A percentile compares a stretch with the other conserved stretches of the same genome.
Evolutionary conservation across 2,329 filamentous ascomycete species (phyloP).

Genomic region (Hypoxylon sp.): DNA sequence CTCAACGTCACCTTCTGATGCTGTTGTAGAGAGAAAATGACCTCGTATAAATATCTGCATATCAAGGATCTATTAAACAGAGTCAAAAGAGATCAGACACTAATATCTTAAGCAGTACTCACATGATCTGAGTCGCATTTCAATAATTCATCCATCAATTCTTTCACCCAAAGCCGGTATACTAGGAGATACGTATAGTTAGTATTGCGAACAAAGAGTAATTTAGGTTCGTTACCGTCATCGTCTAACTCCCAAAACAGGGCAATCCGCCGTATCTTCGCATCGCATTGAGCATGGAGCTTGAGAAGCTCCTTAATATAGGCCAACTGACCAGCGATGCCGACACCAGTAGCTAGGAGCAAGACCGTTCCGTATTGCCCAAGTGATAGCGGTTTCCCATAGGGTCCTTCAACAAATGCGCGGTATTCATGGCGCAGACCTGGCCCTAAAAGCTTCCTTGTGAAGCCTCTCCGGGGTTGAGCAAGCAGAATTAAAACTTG

Average conservation of each 20-base stretch:
- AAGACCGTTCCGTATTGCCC: conserved; percentile 7
- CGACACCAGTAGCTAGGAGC: conserved; percentile 6
- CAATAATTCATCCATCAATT: background rate
- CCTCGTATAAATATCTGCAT: background rate
- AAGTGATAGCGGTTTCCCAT: conserved; percentile 2
- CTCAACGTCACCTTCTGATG: background rate
- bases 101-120: background rate
- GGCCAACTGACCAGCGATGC: conserved; percentile 1
- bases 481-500: conserved; percentile 1
- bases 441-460: background rate
- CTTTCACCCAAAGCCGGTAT: background rate
- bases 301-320: conserved; percentile 7
- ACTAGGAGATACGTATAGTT: background rate
- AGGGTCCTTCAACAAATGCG: conserved; percentile 5
- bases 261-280: background rate
- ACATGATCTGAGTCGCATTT: background rate
- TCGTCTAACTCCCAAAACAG: background rate
- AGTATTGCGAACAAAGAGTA: background rate
- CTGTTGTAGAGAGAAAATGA: background rate
- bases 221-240: background rate
- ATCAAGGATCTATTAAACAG: conserved; percentile 4
- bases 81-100: background rate
- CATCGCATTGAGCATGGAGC: background rate
- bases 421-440: background rate
- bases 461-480: conserved; percentile 4